These are phyloP conservation scores for Sclerotinia borealis DNA, from an alignment of 2,329 filamentous ascomycete genomes.

Conservation along the genomic window DNA sequence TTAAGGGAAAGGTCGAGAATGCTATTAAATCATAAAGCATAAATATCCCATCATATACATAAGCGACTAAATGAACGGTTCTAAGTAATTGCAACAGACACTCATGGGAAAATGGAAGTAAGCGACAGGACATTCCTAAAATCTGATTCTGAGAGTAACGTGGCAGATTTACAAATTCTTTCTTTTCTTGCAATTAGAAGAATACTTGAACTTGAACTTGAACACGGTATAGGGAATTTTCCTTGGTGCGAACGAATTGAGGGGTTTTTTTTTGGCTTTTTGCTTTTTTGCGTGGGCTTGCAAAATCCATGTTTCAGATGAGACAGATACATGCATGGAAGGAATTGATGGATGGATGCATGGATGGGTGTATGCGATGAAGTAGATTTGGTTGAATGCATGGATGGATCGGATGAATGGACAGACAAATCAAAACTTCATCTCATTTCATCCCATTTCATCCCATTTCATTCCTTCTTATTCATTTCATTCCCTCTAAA, in stretches of 20 bases:
- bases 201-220: background rate
- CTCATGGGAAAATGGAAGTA: background rate
- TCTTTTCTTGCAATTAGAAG: background rate
- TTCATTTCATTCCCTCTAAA: too few relatives aligned
- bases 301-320: background rate
- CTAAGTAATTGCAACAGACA: background rate
- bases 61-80: background rate
- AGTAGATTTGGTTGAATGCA: too few relatives aligned
- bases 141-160: background rate
- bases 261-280: background rate
- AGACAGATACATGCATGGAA: background rate
- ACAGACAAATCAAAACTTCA: too few relatives aligned
- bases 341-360: background rate
- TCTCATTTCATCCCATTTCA: too few relatives aligned
- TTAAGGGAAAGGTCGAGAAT: constrained; percentile 32
- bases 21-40: constrained; percentile 34
- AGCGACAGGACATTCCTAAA: background rate
- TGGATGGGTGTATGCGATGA: too few relatives aligned
- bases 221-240: background rate
- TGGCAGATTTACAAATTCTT: background rate
- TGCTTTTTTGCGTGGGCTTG: background rate
- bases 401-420: too few relatives aligned
- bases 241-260: background rate
- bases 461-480: background rate
- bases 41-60: constrained; percentile 17